Base-by-base conservation (phyloP, 306 rosid genomes). In the Lathyrus aphaca region DNA sequence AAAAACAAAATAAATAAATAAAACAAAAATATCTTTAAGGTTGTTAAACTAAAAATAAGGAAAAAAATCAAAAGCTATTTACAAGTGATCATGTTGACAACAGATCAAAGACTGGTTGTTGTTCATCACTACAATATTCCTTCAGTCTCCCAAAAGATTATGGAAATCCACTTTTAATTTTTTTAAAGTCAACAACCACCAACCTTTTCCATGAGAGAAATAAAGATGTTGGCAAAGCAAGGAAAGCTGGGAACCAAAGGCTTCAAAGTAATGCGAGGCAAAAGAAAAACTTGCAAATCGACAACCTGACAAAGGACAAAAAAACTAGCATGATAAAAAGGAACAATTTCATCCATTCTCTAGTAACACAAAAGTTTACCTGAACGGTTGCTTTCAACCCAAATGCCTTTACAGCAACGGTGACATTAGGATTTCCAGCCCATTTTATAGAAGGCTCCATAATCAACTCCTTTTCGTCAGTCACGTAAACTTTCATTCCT, bases 161-260 rank as follows among this genome's bases (percentile, higher is more conserved):
- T 51, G 66, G 17, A 62, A 40, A 37, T 30, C 67, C 14, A 40
- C 15, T 40, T 39, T 11, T 49, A 27, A 10, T 13, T 39, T 64
- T 7, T 46, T 16, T 66, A 10, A 32, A 56, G 12, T 65, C 56
- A 15, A 66, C 15, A 42, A 49, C 67, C 79, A 83, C 90, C 64
- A 55, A 91, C 98, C 98, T 86, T 93, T 54, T 93, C 98, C 98
- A 93, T 93, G 44, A 93, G 92, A 69, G 98, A 85, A 55, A 88
- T 90, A 7, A 63, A 68, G 66, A 93, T 90, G 62, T 86, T 89
- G 57, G 94, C 91, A 73, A 93, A 93, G 81, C 97, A 93, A 68
- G 98, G 98, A 79, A 93, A 93, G 85, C 89, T 88, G 46, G 98
- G 98, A 82, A 93, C 98, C 83, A 93, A 81, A 39, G 98, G 97